Percentiles rank a stretch among this genome's conserved stretches.
These are phyloP conservation scores for Podila epigama DNA, from an alignment of 192 early-diverging fungal species.

Conservation along the genomic window DNA sequence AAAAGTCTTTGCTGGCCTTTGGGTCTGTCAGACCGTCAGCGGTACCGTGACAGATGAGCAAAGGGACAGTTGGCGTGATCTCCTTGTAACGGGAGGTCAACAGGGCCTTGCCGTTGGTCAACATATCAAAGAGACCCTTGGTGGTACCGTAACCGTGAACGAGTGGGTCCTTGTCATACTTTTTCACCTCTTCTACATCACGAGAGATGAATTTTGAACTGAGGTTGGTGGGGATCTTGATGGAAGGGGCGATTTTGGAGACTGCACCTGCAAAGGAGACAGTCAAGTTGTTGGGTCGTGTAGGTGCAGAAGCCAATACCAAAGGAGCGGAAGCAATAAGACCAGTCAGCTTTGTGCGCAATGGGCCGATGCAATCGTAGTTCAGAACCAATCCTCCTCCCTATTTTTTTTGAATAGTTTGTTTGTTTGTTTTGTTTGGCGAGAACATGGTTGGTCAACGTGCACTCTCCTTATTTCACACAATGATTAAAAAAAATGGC, in stretches of 20 bases:
- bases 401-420: conserved; percentile 10
- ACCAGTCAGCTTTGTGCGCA: conserved; percentile 50
- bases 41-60: conserved; percentile 62
- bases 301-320: conserved; percentile 27
- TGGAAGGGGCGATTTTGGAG: conserved; percentile 51
- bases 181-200: conserved; percentile 50
- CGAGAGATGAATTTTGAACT: conserved; percentile 56
- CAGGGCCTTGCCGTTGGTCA: conserved; percentile 57
- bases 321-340: conserved; percentile 64
- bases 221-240: conserved; percentile 53
- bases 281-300: conserved; percentile 36
- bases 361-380: conserved; percentile 51
- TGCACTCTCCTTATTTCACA: background rate
- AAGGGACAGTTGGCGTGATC: conserved; percentile 51
- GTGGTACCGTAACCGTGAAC: conserved; percentile 59
- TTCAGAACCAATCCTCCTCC: conserved; percentile 66
- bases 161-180: conserved; percentile 64
- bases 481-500: background rate
- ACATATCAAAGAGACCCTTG: conserved; percentile 55
- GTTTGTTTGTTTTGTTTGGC: background rate
- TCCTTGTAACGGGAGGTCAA: conserved; percentile 30
- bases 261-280: conserved; percentile 47
- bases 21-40: conserved; percentile 57
- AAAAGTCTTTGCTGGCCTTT: conserved; percentile 45
- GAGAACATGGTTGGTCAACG: background rate